Evolutionary conservation across 2,329 filamentous ascomycete genomes (phyloP).

Genomic region (Capronia coronata): DNA sequence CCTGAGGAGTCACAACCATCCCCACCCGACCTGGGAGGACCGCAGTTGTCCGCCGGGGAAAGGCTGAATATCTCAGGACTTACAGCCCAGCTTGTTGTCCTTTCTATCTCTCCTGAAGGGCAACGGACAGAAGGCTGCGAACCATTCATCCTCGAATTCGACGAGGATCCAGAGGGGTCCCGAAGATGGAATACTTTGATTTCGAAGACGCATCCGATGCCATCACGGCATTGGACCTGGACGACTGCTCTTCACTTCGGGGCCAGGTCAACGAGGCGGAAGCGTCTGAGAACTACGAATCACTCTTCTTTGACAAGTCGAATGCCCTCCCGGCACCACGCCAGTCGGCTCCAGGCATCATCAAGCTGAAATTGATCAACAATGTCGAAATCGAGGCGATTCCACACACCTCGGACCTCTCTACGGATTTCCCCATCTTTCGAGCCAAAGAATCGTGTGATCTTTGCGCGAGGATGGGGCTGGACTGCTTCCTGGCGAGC

Average conservation of each 20-base stretch:
- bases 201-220: constrained; percentile 42
- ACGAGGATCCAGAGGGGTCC: not conserved
- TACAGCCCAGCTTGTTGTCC: not conserved
- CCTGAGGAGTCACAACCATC: constrained; percentile 19
- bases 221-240: constrained; percentile 33
- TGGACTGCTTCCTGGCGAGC: constrained; percentile 43
- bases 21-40: constrained; percentile 16
- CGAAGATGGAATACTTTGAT: constrained; percentile 43
- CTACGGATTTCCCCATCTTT: constrained; percentile 40
- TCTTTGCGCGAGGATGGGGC: constrained; percentile 41
- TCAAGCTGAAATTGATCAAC: constrained; percentile 28
- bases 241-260: constrained; percentile 37
- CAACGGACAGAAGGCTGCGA: not conserved
- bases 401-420: constrained; percentile 21
- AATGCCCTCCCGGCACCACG: constrained; percentile 36
- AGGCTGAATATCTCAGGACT: constrained; percentile 17
- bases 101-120: not conserved
- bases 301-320: constrained; percentile 39
- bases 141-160: not conserved
- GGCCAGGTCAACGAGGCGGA: constrained; percentile 37
- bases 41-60: constrained; percentile 10
- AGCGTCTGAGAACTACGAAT: constrained; percentile 35
- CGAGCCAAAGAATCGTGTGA: constrained; percentile 42
- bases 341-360: constrained; percentile 23
- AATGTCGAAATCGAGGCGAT: constrained; percentile 28